Conservation (phyloP, 73 alveolate species). For the Tetrahymena malaccensis region DNA sequence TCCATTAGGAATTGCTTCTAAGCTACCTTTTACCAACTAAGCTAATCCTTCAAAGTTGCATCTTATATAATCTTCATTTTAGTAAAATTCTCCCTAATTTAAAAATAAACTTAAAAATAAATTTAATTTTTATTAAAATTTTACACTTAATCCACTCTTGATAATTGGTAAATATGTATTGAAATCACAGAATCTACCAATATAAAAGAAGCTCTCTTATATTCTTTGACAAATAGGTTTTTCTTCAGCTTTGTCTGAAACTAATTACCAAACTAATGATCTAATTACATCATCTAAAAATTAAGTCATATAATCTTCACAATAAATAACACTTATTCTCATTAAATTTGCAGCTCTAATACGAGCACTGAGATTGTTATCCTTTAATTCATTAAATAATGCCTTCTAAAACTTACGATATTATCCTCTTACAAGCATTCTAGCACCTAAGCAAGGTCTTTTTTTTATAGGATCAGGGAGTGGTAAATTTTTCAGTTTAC, state of each 20-base stretch:
- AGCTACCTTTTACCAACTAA: constrained; percentile 52
- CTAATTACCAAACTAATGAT: constrained; percentile 44
- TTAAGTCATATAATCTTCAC: constrained; percentile 91
- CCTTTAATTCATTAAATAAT: constrained; percentile 83
- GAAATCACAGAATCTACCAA: constrained; percentile 51
- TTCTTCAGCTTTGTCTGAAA: constrained; percentile 37
- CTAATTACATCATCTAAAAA: constrained; percentile 72
- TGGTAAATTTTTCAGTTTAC: constrained; percentile 57
- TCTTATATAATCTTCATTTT: constrained; percentile 60
- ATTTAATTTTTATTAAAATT: constrained; percentile 28
- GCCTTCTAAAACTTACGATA: constrained; percentile 87
- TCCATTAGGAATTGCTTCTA: constrained; percentile 54
- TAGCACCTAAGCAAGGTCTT: constrained; percentile 92
- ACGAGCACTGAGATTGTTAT: constrained; percentile 75
- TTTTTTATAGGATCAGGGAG: constrained; percentile 82
- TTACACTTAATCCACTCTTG: constrained; percentile 17
- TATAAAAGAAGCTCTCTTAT: constrained; percentile 21
- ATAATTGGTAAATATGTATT: constrained; percentile 31
- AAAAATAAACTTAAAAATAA: no score
- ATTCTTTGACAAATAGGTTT: constrained; percentile 40
- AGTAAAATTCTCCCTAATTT: constrained; percentile 53
- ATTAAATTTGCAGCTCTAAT: constrained; percentile 80
- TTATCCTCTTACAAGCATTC: constrained; percentile 75
- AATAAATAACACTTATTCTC: constrained; percentile 66
- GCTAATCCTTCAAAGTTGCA: constrained; percentile 57